Base-by-base conservation (phyloP, 2,329 filamentous ascomycete species). In the Scedosporium dehoogii region DNA sequence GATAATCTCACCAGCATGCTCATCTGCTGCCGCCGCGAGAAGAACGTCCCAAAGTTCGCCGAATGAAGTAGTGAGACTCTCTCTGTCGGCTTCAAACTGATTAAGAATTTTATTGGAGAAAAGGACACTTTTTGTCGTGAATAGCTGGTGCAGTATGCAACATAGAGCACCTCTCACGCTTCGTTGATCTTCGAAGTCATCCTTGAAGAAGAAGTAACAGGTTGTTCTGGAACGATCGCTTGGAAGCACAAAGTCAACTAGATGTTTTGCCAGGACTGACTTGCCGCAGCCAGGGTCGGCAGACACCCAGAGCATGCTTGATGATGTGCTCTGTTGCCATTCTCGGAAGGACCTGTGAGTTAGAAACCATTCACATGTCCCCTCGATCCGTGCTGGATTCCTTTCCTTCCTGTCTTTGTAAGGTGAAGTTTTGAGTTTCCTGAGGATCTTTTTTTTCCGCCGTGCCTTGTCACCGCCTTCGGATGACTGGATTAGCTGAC, bases 121-220 rank as follows among this genome's bases (percentile, higher is more conserved):
- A 0, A 74, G 63, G 41, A 14, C 27, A 3, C 62, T 63, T 12
- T 65, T 68, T 51, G 69, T 64, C 0, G 9, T 48, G 58, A 78
- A 73, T 1, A 79, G 63, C 41, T 78, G 75, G n/a, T 71, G 72
- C 4, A 79, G 48, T 0, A 78, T 66, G 23, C 69, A 71, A 29
- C 71, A 69, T 0, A 78, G 55, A 16, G 75, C 75, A 48, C 38
- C 65, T 14, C 63, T 64, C 4, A 66, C 38, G 6, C 58, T 70
- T 12, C 63, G 73, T 46, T 77, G 74, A 21, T 75, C 71, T 4
- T 71, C 67, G 25, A 70, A 72, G 27, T 76, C 75, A 23, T 77
- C 75, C 42, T 77, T 77, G 69, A 78, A 79, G 65, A 79, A 79
- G 67, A 77, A 79, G 60, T 78, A 78, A 55, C 73, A 76, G 4